Conservation (phyloP, 2,329 filamentous ascomycete genomes). For the Botrytis hyacinthi region DNA sequence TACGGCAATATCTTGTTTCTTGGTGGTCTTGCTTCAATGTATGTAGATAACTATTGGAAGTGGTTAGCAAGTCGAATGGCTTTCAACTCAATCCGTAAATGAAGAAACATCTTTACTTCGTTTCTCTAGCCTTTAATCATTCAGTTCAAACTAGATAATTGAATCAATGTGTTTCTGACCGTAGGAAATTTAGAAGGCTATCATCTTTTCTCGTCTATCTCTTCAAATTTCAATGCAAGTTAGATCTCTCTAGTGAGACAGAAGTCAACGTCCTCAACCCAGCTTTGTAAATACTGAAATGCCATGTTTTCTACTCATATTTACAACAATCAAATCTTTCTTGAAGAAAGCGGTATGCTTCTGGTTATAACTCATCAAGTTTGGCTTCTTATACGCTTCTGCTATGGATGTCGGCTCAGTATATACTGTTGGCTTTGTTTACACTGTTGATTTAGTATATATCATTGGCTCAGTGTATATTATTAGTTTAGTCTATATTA, state of each 20-base stretch:
- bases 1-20: background rate
- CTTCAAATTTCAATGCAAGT: background rate
- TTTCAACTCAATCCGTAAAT: background rate
- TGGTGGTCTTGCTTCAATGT: background rate
- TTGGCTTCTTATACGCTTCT: background rate
- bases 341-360: fast-evolving
- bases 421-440: too few species aligned
- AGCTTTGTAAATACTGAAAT: background rate
- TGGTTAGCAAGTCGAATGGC: background rate
- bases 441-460: too few species aligned
- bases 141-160: background rate
- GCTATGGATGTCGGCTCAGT: background rate
- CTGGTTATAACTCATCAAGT: background rate
- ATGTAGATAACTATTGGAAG: background rate
- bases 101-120: background rate
- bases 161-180: background rate
- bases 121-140: background rate
- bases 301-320: too few species aligned
- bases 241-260: too few species aligned
- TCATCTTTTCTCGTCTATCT: background rate
- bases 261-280: fast-evolving
- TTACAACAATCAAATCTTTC: too few species aligned
- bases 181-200: background rate
- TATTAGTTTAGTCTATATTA: too few species aligned
- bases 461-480: background rate